Base-by-base conservation (phyloP, 2,329 filamentous ascomycete species). In the Ramichloridium luteum region DNA sequence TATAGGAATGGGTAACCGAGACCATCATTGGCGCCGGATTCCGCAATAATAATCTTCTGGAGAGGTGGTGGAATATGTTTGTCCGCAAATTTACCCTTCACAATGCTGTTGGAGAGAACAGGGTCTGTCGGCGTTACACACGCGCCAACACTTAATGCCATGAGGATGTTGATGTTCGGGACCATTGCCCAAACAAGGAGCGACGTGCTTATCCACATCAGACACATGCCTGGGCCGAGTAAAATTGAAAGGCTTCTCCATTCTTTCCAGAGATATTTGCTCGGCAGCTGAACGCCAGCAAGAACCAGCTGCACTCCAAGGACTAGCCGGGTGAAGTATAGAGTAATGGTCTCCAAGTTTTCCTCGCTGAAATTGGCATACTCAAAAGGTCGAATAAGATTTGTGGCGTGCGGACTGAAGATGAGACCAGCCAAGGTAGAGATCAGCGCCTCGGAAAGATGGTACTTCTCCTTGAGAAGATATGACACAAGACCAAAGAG, bases 41-140 rank as follows among this genome's bases (percentile, higher is more conserved):
- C 85, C 22, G 59, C 63, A 37, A 61, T 60, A 37, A 62, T 64
- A 37, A 64, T 82, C 41, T 79, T 75, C 60, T 93, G 84, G 29
- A 94, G 61, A 16, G 77, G 71, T 35, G 75, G 77, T 0, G 86
- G 84, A 12, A 93, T 77, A 51, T 93, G 90, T 47, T 85, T 79
- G 49, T 93, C 85, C 1, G 86, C 86, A 51, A 93, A 94, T 47
- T 82, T 86, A 17, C 85, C 85, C 61, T 93, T 93, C 27, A 93
- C 83, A 35, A 93, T 93, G 3, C 80, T 80, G 41, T 90, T 88
- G 11, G 80, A 88, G 22, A 93, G 57, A 1, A 93, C 75, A 0
- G 86, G 86, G 47, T 94, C 86, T 0, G 86, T 93, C 0, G 85
- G 86, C 2, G 86, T 90, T n/a, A 94, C 75, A 49, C 85, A 93